Percentiles rank a stretch among this genome's conserved stretches.
phyloP scores from a whole-genome alignment of 805 yeast species.

The Kodamaea neixiangensis region DNA sequence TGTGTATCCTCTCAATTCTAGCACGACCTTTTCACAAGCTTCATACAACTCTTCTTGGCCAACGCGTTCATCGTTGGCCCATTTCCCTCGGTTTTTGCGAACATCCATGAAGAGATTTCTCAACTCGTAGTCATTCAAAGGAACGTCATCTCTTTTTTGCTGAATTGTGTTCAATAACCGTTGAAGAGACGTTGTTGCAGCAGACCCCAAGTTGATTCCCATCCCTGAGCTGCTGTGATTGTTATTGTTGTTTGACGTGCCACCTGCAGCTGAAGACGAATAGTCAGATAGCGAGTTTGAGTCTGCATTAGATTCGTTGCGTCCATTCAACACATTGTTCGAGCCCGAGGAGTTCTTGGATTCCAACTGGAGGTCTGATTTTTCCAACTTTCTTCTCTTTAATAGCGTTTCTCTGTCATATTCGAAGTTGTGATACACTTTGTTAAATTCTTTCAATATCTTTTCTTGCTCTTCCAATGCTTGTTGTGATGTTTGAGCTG shows the following conservation, averaged over 20 bases:
- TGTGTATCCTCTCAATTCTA: conserved; percentile 86
- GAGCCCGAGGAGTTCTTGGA: conserved; percentile 17
- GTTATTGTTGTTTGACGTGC: conserved; percentile 41
- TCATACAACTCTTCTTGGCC: conserved; percentile 98
- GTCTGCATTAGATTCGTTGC: not conserved
- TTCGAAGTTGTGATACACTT: conserved; percentile 74
- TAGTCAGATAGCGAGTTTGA: not conserved
- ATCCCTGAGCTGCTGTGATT: not conserved
- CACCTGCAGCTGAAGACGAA: not conserved
- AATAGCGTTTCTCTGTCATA: conserved; percentile 73
- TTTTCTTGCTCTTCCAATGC: conserved; percentile 42
- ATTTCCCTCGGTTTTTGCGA: conserved; percentile 90
- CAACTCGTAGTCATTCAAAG: conserved; percentile 78
- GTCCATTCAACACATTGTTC: conserved; percentile 11
- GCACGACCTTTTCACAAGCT: conserved; percentile 93
- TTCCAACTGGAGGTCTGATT: conserved; percentile 71
- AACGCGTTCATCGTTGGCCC: conserved; percentile 94
- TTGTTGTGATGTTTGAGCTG: conserved; percentile 7
- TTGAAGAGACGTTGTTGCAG: conserved; percentile 53
- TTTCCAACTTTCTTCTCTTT: conserved; percentile 75
- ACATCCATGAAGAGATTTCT: conserved; percentile 88
- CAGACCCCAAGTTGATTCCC: conserved; percentile 36
- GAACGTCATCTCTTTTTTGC: conserved; percentile 70
- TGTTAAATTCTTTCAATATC: conserved; percentile 64
- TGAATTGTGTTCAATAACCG: conserved; percentile 81